phyloP scores from a whole-genome alignment of 2,329 filamentous ascomycete species.

The Botrytis aclada region DNA sequence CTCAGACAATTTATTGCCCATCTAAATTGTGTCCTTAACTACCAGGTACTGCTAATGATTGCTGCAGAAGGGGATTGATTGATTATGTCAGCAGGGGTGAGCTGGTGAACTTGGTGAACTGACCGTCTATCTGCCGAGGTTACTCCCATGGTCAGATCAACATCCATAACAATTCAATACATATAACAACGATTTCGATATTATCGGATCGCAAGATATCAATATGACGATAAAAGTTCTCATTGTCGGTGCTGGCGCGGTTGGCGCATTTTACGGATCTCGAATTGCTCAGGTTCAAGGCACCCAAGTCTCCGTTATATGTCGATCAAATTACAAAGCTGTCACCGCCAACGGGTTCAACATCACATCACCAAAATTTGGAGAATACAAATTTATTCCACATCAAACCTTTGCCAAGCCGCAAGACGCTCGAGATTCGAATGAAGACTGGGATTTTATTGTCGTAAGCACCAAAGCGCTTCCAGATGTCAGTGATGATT shows the following conservation, averaged over 20 bases:
- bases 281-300: slow-evolving; percentile 56
- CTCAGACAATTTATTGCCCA: neutral
- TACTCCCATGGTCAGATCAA: neutral
- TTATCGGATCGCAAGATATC: neutral
- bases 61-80: too few relatives aligned
- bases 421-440: slow-evolving; percentile 37
- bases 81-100: neutral
- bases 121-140: neutral
- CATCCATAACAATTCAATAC: neutral
- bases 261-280: slow-evolving; percentile 71
- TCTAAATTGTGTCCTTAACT: neutral
- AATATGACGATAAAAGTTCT: slow-evolving; percentile 48
- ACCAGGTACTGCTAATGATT: neutral
- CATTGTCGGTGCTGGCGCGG: slow-evolving; percentile 64
- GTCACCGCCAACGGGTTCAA: slow-evolving; percentile 60
- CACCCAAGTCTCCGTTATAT: slow-evolving; percentile 65
- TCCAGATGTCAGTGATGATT: slow-evolving; percentile 36
- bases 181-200: neutral
- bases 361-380: slow-evolving; percentile 64
- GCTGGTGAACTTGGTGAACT: neutral
- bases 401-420: slow-evolving; percentile 62
- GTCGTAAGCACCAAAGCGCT: slow-evolving; percentile 37
- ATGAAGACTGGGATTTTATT: slow-evolving; percentile 43
- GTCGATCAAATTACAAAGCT: slow-evolving; percentile 68
- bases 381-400: slow-evolving; percentile 62